Evolutionary conservation across 176 grass and related monocot species (phyloP).

Genomic region (Carex scoparia): DNA sequence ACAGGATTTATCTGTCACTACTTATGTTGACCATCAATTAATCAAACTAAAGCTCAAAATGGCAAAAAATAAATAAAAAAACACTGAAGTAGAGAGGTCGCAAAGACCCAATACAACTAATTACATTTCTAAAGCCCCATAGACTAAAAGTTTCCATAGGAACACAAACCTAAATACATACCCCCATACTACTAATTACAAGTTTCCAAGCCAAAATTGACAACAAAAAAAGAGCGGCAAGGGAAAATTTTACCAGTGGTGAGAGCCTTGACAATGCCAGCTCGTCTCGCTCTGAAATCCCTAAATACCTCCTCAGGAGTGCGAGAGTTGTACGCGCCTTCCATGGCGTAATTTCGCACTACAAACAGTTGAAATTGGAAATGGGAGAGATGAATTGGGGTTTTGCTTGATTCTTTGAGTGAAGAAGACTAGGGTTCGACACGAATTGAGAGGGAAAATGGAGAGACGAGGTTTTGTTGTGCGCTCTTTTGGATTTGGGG

Average conservation of each 20-base stretch:
- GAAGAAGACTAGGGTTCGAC: conserved; percentile 9
- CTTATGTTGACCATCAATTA: background rate
- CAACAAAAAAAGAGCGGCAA: background rate
- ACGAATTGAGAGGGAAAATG: conserved; percentile 8
- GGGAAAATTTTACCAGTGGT: conserved; percentile 31
- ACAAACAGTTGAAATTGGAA: background rate
- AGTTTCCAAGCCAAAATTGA: background rate
- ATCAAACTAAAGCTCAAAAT: background rate
- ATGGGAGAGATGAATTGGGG: conserved; percentile 3
- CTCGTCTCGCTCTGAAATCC: conserved; percentile 40
- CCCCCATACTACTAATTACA: background rate
- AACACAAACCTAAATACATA: background rate
- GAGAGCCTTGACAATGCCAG: conserved; percentile 43
- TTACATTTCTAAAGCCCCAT: background rate
- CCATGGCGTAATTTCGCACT: background rate
- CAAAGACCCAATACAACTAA: background rate
- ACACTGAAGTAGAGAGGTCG: background rate
- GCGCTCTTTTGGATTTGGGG: conserved; percentile 8
- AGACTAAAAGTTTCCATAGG: background rate
- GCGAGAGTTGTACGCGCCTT: conserved; percentile 28
- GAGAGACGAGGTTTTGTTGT: background rate
- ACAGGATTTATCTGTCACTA: background rate
- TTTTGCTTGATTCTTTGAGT: background rate
- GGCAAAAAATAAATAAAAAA: background rate
- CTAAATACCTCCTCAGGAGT: conserved; percentile 45